Evolutionary conservation across 805 yeast genomes (phyloP), one percentile per base, ranked within the genome.

Genomic region (Monosporozyma servazzii): DNA sequence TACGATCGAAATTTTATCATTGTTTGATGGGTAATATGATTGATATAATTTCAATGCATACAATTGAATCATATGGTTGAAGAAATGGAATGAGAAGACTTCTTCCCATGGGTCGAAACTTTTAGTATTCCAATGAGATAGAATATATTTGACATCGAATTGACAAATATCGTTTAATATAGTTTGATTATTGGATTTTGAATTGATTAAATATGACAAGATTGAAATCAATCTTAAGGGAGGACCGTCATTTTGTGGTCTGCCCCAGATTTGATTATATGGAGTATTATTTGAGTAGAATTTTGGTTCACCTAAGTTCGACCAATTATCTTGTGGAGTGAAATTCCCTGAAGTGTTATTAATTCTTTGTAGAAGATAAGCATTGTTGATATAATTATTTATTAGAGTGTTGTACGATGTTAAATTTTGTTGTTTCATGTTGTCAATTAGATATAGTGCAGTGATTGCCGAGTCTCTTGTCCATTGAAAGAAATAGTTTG

Each of bases 61-160:
- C 54, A 86, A 71, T 66, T 89, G 96, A 3, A 82, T 79, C 59
- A 86, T 66, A 13, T 84, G 72, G 1, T 96, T 90, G 68, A 88
- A 91, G 55, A 88, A 82, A 66, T 90, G 97, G 48, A 72, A 60
- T 0, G 90, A 80, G 53, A 80, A 64, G 48, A 86, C 73, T 67
- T 90, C 98, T 70, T 90, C 98, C 98, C 98, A 90, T 42, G 90
- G 72, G 69, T 90, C 97, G 70, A 86, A 91, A n/a, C 88, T 83
- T 5, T 69, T 66, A 10, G 68, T 63, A 11, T 69, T 60, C 96
- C 96, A 91, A 59, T 77, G 74, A 4, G 67, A 61, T 17, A 76
- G 56, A 21, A 86, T 75, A 58, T 82, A 91, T 48, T 74, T 70
- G 59, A 90, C 75, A 68, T 90, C 97, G 1, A 82, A 61, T 78